A percentile compares a stretch with the other conserved stretches of the same genome.
Conservation (phyloP, 257 asterid genomes). For the Hygrophila difformis region DNA sequence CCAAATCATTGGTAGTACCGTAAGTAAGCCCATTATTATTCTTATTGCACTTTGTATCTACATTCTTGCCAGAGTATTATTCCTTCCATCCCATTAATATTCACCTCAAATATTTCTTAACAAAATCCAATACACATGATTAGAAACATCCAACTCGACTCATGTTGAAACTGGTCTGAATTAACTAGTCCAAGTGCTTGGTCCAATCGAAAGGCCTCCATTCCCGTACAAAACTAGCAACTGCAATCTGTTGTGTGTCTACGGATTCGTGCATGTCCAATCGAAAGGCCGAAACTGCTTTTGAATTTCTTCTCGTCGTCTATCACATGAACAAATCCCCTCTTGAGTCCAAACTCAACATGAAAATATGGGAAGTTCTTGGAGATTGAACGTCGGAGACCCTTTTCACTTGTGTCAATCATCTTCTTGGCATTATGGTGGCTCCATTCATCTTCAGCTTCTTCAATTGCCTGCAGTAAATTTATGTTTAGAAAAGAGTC, state of each 20-base stretch:
- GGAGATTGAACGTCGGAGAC: slow-evolving; percentile 78
- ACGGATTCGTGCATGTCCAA: slow-evolving; percentile 83
- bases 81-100: no score
- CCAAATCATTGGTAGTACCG: no score
- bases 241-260: slow-evolving; percentile 64
- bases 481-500: background rate
- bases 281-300: slow-evolving; percentile 75
- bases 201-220: slow-evolving; percentile 95
- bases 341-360: slow-evolving; percentile 79
- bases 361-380: slow-evolving; percentile 89
- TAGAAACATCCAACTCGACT: no score
- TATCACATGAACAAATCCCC: slow-evolving; percentile 91
- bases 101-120: no score
- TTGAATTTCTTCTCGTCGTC: slow-evolving; percentile 69
- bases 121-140: no score
- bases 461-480: slow-evolving; percentile 74
- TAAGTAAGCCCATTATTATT: no score
- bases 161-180: no score
- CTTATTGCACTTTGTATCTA: no score
- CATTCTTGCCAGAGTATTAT: no score
- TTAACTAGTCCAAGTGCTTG: slow-evolving; percentile 47
- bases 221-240: slow-evolving; percentile 44
- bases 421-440: slow-evolving; percentile 95
- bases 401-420: slow-evolving; percentile 83
- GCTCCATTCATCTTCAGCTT: slow-evolving; percentile 98